Evolutionary conservation across 139 green algal genomes (phyloP), one percentile per base, ranked within the genome.

Genomic region (Tetraselmis striata): DNA sequence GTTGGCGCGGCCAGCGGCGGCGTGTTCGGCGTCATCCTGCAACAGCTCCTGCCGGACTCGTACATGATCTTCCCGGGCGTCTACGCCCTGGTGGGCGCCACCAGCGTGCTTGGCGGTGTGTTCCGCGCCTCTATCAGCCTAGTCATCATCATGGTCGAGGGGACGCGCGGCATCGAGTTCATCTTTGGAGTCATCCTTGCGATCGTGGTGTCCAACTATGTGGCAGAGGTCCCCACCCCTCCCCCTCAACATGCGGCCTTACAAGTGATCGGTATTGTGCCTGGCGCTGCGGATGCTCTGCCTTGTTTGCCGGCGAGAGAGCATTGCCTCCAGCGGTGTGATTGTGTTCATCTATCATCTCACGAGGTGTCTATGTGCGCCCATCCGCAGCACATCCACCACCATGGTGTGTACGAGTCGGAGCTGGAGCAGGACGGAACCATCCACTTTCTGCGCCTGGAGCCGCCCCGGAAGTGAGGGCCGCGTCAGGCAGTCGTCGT

Each of bases 61-160:
- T 88, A 90, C 79, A 85, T 92, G 78, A 85, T 94, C 23, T 86
- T 92, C 79, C 89, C 90, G 0, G 91, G 92, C 23, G 23, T 98
- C 31, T 98, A 96, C 82, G 93, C 91, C 1, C 83, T 98, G 28
- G 87, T 97, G 32, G 92, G 90, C 28, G 93, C 89, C 31, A 93
- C 94, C 0, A 92, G 93, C 18, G 89, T 94, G 80, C 89, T 98
- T 31, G 94, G 89, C 0, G 95, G 94, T 30, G 92, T 97, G 18
- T 98, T 98, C 89, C 85, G 94, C n/a, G 86, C 87, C 5, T 91
- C 88, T 79, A 95, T 98, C 77, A 95, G 90, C 0, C 91, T 98
- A 59, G 95, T 98, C 1, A 86, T 92, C 22, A 92, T 90, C 84
- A 82, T 90, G 29, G 84, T 89, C 0, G 86, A 92, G 28, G 92